Evolutionary conservation across 805 yeast genomes (phyloP), one percentile per base, ranked within the genome.

Genomic region (Sungouiozyma intestinalis): DNA sequence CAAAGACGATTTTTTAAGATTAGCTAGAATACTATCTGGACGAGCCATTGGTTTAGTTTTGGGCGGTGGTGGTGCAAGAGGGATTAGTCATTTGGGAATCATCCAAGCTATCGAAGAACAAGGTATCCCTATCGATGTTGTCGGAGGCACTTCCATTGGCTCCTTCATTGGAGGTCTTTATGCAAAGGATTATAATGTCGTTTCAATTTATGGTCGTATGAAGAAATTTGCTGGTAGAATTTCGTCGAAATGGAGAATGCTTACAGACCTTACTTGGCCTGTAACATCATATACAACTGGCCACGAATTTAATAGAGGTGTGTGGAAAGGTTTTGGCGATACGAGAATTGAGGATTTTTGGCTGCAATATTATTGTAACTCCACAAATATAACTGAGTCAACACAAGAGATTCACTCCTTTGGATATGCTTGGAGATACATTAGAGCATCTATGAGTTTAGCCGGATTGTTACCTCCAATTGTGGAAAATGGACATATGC

Each of bases 31-130:
- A 7, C 64, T 90, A 14, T 84, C 96, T 0, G 95, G 95, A 6
- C 86, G 87, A 57, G 95, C 96, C 0, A 84, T 92, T 34, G 98
- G 97, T 0, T 67, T 92, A 16, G 97, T 90, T 4, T 67, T 90
- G 3, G 98, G 98, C 5, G 98, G 98, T 13, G 98, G 98, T 34
- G 98, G 98, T 35, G 95, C 97, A 0, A 71, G 97, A 51, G 98
- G 98, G 1, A 71, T 90, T 13, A 76, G 95, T 13, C 98, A 90
- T 58, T 70, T 90, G 34, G 98, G 98, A 3, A 81, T 92, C 3
- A 74, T 90, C n/a, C 76, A 78, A 40, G 95, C 97, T 0, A 64
- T 90, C 8, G 97, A 90, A 58, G 94, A 85, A 48, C 77, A 79
- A 42, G 97, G 97, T 0, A 83, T 90, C 13, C 98, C 98, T 0